A percentile compares a stretch with the other conserved stretches of the same genome.
Evolutionary conservation across 352 stramenopile species (phyloP).

Genomic region (Pythium volutum): DNA sequence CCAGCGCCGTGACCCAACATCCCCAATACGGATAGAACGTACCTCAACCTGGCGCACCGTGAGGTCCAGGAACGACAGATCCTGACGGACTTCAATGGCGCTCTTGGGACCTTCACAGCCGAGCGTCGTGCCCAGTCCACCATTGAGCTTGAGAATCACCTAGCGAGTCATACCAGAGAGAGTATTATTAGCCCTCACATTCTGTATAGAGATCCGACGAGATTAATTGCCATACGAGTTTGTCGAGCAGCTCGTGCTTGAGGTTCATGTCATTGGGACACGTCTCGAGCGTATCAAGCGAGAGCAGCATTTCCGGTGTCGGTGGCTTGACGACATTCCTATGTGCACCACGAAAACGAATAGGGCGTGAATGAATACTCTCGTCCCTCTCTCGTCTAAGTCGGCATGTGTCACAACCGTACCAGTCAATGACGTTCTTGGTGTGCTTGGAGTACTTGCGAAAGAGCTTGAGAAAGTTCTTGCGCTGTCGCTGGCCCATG

Average conservation of each 20-base stretch:
- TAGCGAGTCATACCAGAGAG: slow-evolving; percentile 11
- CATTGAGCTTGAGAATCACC: slow-evolving; percentile 99
- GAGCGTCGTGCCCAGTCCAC: slow-evolving; percentile 98
- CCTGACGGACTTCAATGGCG: slow-evolving; percentile 92
- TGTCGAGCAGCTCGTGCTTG: slow-evolving; percentile 92
- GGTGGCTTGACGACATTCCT: slow-evolving; percentile 82
- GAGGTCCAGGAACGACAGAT: slow-evolving; percentile 97
- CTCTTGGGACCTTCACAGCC: slow-evolving; percentile 93
- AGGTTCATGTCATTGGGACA: slow-evolving; percentile 92
- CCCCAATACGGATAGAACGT: slow-evolving; percentile 3
- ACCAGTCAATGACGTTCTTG: slow-evolving; percentile 83
- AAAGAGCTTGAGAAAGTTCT: slow-evolving; percentile 89
- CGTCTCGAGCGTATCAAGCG: slow-evolving; percentile 69
- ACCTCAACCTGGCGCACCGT: slow-evolving; percentile 98
- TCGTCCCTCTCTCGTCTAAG: neutral
- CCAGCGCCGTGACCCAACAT: neutral
- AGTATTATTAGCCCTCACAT: neutral
- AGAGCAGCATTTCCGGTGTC: slow-evolving; percentile 66
- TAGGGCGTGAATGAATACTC: neutral
- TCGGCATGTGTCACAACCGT: neutral
- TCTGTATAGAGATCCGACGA: neutral
- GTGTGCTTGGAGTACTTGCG: slow-evolving; percentile 86
- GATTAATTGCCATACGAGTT: slow-evolving; percentile 76
- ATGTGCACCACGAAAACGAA: slow-evolving; percentile 13
- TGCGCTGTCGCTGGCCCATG: slow-evolving; percentile 73